Conservation (phyloP, 2,329 filamentous ascomycete species). For the Colletotrichum spaethianum region DNA sequence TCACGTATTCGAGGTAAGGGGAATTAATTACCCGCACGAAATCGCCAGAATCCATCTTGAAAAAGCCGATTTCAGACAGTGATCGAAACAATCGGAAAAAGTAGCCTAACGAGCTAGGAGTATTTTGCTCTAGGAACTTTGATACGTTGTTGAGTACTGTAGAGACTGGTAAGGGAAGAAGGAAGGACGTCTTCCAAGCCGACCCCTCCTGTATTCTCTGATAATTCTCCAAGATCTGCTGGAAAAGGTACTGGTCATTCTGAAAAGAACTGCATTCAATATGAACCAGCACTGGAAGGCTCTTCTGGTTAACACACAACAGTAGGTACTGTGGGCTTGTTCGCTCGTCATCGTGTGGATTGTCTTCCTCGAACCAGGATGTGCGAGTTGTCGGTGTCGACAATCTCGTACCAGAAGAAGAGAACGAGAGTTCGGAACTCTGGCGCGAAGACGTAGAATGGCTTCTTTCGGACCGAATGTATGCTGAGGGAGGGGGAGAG, state of each 20-base stretch:
- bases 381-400: not conserved
- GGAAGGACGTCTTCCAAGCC: slow-evolving; percentile 4
- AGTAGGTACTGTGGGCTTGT: not conserved
- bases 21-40: slow-evolving; percentile 6
- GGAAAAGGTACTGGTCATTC: slow-evolving; percentile 24
- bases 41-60: slow-evolving; percentile 15
- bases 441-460: not conserved
- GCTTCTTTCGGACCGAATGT: not conserved
- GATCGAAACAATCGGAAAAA: not conserved
- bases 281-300: not conserved
- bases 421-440: not conserved
- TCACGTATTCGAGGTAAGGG: fast-evolving
- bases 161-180: not conserved
- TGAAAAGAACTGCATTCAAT: not conserved
- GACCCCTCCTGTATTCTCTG: not conserved
- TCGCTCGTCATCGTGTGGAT: not conserved
- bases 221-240: not conserved
- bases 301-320: slow-evolving; percentile 18
- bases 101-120: not conserved
- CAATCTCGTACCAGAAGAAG: not conserved
- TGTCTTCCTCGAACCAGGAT: not conserved
- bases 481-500: not conserved
- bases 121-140: not conserved
- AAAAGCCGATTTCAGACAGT: not conserved
- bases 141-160: not conserved